Base-by-base conservation (phyloP, 2,329 filamentous ascomycete genomes). In the Venturiaceae sp. region DNA sequence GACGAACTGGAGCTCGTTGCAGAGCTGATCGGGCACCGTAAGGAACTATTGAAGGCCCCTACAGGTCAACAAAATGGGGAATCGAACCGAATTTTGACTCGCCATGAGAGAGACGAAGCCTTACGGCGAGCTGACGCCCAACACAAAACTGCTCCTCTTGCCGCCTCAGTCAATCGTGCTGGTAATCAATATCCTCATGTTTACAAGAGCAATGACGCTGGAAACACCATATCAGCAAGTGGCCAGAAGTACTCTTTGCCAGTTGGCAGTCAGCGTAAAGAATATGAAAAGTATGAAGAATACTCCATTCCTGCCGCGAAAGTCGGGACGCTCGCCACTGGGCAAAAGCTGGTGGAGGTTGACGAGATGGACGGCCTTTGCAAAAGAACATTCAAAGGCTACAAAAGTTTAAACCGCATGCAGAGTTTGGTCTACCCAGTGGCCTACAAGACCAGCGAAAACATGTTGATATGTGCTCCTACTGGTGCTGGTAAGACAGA, bases 401-500 rank as follows among this genome's bases (percentile, higher is more conserved):
- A 99, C 77, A 92, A 92, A 73, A 76, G 88, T 3, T 80, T 99
- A 60, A 99, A 99, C 68, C 87, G 95, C 30, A 99, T 99, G 95
- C 94, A 99, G 75, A 97, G 92, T 70, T 78, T 99, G 53, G 89
- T 97, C 0, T 96, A 96, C 66, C 91, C 91, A 0, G 90, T 99
- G 5, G 94, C 92, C 0, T 97, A 99, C 74, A 90, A 87, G 70
- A 96, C 90, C 2, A 96, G 85, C 67, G 94, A 99, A 74, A 99
- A 99, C 65, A 96, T 99, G 92, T 83, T 99, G 55, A 95, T 99
- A 60, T 99, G 94, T 72, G 94, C 94, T 23, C 94, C 94, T 4
- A 99, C 94, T 57, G 94, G 94, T 83, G 92, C 92, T 61, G 94
- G 94, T 83, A 99, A 99, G 80, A 99, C 94, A 1, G 94, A 99